Base-by-base conservation (phyloP, 2,329 filamentous ascomycete genomes). In the Dendryphion nanum region DNA sequence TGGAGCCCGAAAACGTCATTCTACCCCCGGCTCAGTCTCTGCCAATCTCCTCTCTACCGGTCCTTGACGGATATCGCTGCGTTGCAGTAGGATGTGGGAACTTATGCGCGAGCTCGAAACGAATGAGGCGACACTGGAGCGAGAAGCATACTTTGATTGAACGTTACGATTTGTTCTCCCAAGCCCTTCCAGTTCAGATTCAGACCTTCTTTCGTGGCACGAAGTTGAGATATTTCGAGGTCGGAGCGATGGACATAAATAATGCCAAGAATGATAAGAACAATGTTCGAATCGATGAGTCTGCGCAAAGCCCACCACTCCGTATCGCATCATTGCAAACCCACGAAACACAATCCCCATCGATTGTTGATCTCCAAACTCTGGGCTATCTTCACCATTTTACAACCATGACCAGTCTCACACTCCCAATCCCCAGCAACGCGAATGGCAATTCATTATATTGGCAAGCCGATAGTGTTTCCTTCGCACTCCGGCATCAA, bases 151-250 rank as follows among this genome's bases (percentile, higher is more conserved):
- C 45, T 6, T 20, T 38, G 4, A 42, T 17, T 13, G 41, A 49
- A 14, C 23, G 34, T 30, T n/a, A 36, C 3, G 29, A 39, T 3
- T 20, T 30, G 13, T 16, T 30, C 6, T 12, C 41, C 6, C 45
- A 46, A 29, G 43, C 49, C 13, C 31, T 39, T 14, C 28, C 47
- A 7, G 57, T 51, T 8, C 49, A 41, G 13, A 46, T 67, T n/a
- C 63, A 67, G 44, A 67, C 64, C 0, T 66, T 67, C 42, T 68
- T 67, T 42, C 47, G 60, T 4, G 64, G 64, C 4, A 67, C 61
- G 2, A 67, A 67, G 44, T 20, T 67, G 10, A 53, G 47, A 21
- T 68, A 68, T 40, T 68, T 68, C 34, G 56, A 67, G 38, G 63
- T 68, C 15, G 15, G 15, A 26, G n/a, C 8, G 16, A 24, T 19